phyloP scores from a whole-genome alignment of 2,329 filamentous ascomycete species.

The Neopestalotiopsis clavispora region DNA sequence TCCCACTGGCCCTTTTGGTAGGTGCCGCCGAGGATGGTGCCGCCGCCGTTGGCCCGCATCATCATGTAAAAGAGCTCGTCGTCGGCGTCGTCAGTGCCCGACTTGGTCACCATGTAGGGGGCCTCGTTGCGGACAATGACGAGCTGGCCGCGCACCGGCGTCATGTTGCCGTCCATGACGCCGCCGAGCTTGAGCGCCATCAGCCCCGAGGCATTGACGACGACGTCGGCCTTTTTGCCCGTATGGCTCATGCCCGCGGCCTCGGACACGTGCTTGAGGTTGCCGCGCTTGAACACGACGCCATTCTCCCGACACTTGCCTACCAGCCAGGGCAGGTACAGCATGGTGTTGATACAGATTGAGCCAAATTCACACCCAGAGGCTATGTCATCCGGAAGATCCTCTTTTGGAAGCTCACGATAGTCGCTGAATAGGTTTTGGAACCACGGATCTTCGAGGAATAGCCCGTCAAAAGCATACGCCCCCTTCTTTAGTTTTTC shows the following conservation, averaged over 20 bases:
- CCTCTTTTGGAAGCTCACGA: slow-evolving; percentile 59
- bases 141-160: slow-evolving; percentile 81
- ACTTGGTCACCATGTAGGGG: slow-evolving; percentile 70
- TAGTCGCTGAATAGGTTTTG: slow-evolving; percentile 74
- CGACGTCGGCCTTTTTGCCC: slow-evolving; percentile 63
- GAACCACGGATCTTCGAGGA: slow-evolving; percentile 75
- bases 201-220: slow-evolving; percentile 87
- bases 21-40: slow-evolving; percentile 85
- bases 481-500: slow-evolving; percentile 32
- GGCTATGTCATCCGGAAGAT: slow-evolving; percentile 69
- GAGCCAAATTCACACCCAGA: slow-evolving; percentile 79
- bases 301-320: slow-evolving; percentile 79
- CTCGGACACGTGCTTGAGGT: slow-evolving; percentile 74
- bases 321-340: slow-evolving; percentile 87
- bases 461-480: slow-evolving; percentile 70
- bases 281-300: slow-evolving; percentile 67
- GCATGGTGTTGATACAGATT: slow-evolving; percentile 87
- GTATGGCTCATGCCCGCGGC: slow-evolving; percentile 65
- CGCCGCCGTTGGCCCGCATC: slow-evolving; percentile 79
- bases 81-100: slow-evolving; percentile 73
- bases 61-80: slow-evolving; percentile 82
- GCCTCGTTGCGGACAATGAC: slow-evolving; percentile 83
- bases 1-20: slow-evolving; percentile 84
- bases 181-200: slow-evolving; percentile 78
- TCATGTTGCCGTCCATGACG: slow-evolving; percentile 75